Percentiles rank a stretch among this genome's conserved stretches.
phyloP scores from a whole-genome alignment of 345 rosid genomes.

The Syzygium aqueum region DNA sequence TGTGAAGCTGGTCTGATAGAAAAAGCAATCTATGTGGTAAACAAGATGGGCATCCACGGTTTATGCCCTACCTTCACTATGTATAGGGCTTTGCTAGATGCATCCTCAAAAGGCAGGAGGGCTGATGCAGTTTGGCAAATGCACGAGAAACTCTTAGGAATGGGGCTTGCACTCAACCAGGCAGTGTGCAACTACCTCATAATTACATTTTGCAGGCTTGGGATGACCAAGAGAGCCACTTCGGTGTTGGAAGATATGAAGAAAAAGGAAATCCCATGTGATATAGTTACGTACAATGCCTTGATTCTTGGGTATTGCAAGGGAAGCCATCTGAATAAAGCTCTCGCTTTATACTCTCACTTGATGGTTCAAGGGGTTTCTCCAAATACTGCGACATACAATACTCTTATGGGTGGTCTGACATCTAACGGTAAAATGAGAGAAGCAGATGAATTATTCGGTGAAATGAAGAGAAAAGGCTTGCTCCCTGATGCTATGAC shows the following conservation, averaged over 20 bases:
- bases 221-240: slow-evolving; percentile 71
- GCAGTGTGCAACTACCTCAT: slow-evolving; percentile 60
- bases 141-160: slow-evolving; percentile 47
- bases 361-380: slow-evolving; percentile 52
- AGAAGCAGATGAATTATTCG: slow-evolving; percentile 41
- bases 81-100: slow-evolving; percentile 41
- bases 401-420: slow-evolving; percentile 54
- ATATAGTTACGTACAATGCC: slow-evolving; percentile 57
- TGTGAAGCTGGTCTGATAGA: slow-evolving; percentile 40
- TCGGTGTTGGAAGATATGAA: slow-evolving; percentile 47
- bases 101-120: slow-evolving; percentile 44
- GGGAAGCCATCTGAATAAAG: slow-evolving; percentile 42
- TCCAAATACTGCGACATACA: slow-evolving; percentile 57
- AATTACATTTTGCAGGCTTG: slow-evolving; percentile 51
- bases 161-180: slow-evolving; percentile 47
- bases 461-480: slow-evolving; percentile 54
- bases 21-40: slow-evolving; percentile 43
- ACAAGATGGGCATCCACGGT: slow-evolving; percentile 40
- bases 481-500: slow-evolving; percentile 50
- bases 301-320: slow-evolving; percentile 60
- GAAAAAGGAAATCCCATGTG: slow-evolving; percentile 34
- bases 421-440: slow-evolving; percentile 31
- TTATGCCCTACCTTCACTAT: slow-evolving; percentile 42
- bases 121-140: slow-evolving; percentile 39
- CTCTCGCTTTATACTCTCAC: slow-evolving; percentile 34